Conservation (phyloP, 495 filamentous ascomycete species). For the Aspergillus funiculosus region DNA sequence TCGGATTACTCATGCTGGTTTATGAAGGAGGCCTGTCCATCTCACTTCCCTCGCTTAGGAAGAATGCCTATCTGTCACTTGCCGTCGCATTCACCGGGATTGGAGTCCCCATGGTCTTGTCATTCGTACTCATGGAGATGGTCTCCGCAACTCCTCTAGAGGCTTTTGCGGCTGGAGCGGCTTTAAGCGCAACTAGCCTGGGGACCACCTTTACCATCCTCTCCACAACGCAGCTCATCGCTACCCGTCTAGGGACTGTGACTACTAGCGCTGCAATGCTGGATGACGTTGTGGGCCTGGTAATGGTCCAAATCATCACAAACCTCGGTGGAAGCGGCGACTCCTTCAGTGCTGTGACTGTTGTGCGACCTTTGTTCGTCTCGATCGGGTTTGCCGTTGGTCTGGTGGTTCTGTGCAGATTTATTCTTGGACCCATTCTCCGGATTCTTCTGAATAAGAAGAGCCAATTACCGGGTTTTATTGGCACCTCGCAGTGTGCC, state of each 20-base stretch:
- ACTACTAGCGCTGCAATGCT: constrained; percentile 71
- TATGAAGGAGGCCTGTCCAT: constrained; percentile 70
- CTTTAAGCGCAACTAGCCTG: constrained; percentile 68
- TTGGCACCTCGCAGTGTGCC: constrained; percentile 23
- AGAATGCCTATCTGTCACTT: constrained; percentile 55
- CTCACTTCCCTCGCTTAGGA: constrained; percentile 49
- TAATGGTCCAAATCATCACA: constrained; percentile 66
- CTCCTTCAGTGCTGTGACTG: constrained; percentile 36
- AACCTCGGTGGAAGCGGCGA: constrained; percentile 36
- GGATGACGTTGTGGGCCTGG: constrained; percentile 76
- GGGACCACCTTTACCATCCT: constrained; percentile 78
- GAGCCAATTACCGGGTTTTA: constrained; percentile 14
- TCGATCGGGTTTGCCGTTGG: constrained; percentile 51
- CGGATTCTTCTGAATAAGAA: constrained; percentile 2
- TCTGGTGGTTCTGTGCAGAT: constrained; percentile 41
- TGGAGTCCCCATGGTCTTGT: constrained; percentile 57
- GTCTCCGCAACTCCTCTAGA: constrained; percentile 48
- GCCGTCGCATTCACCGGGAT: constrained; percentile 62
- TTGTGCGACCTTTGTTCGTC: constrained; percentile 55
- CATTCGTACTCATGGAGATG: constrained; percentile 50
- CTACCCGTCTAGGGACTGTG: constrained; percentile 62
- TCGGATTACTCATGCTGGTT: constrained; percentile 69
- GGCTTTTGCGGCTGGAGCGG: constrained; percentile 69
- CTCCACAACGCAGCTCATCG: constrained; percentile 46
- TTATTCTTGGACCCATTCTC: constrained; percentile 38